Conservation (phyloP, 139 green algal genomes). For the Astrephomene gubernaculifera region DNA sequence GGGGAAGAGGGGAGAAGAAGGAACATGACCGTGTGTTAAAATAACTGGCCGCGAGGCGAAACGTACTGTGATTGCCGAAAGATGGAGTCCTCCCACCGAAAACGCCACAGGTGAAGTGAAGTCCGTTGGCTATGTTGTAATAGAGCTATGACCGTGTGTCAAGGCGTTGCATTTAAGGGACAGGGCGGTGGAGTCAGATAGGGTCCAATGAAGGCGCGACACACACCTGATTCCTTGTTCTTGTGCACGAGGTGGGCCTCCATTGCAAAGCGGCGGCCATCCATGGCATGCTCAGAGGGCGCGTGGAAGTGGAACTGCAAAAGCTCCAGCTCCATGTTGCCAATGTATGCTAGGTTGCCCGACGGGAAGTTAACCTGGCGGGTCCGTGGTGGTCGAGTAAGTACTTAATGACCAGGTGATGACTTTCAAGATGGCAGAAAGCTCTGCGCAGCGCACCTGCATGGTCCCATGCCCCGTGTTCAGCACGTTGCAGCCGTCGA, state of each 20-base stretch:
- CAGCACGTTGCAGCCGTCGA: constrained; percentile 56
- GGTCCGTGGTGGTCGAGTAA: not conserved
- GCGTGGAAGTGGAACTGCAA: constrained; percentile 91
- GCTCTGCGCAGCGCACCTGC: constrained; percentile 59
- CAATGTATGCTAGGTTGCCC: constrained; percentile 54
- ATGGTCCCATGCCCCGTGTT: constrained; percentile 85
- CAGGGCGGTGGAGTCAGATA: too few species aligned
- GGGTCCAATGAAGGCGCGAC: too few species aligned
- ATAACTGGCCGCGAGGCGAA: too few species aligned
- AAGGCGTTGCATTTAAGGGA: too few species aligned
- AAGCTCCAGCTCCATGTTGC: constrained; percentile 70
- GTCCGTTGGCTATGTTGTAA: too few species aligned
- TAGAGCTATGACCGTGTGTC: too few species aligned
- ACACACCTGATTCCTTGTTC: constrained; percentile 64
- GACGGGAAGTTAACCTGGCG: constrained; percentile 68
- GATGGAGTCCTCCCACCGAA: too few species aligned
- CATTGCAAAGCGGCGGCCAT: constrained; percentile 72
- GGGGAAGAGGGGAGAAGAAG: not conserved
- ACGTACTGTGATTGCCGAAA: too few species aligned
- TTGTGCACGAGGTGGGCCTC: constrained; percentile 88
- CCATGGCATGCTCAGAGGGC: constrained; percentile 81
- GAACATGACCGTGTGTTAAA: not conserved
- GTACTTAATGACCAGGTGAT: not conserved
- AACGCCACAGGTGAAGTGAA: too few species aligned
- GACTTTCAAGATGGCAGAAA: not conserved